These are phyloP conservation scores for Neurospora sp. DNA, from an alignment of 495 filamentous ascomycete genomes.

Conservation along the genomic window DNA sequence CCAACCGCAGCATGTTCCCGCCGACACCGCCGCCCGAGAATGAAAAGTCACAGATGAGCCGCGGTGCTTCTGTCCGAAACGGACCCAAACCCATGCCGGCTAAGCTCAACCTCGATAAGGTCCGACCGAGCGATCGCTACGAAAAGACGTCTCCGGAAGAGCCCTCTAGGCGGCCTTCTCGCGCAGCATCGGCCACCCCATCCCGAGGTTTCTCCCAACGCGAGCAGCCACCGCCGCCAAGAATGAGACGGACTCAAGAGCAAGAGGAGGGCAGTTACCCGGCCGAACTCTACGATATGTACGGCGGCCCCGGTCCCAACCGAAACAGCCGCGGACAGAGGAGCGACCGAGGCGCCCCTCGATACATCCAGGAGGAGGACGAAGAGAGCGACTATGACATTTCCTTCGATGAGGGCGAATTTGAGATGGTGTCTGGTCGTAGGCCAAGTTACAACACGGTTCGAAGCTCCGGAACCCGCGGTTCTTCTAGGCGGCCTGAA, in stretches of 20 bases:
- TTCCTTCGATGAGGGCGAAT: constrained; percentile 63
- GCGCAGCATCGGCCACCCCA: constrained; percentile 29
- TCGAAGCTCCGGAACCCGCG: constrained; percentile 27
- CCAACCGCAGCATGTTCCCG: constrained; percentile 75
- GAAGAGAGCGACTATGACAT: constrained; percentile 60
- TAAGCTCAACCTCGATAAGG: constrained; percentile 44
- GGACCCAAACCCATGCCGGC: constrained; percentile 42
- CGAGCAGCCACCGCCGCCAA: constrained; percentile 11
- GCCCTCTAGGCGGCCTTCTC: constrained; percentile 22
- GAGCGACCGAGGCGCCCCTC: constrained; percentile 25
- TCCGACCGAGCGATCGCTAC: constrained; percentile 35
- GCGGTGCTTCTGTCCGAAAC: constrained; percentile 45
- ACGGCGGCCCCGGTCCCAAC: constrained; percentile 33
- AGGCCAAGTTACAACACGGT: constrained; percentile 30
- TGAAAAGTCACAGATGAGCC: constrained; percentile 43
- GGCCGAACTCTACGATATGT: constrained; percentile 64
- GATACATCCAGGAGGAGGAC: constrained; percentile 65
- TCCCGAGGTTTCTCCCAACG: constrained; percentile 41
- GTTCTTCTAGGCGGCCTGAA: constrained; percentile 36
- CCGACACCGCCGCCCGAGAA: constrained; percentile 91
- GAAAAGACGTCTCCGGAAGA: constrained; percentile 40
- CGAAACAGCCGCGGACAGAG: constrained; percentile 25
- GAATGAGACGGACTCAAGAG: constrained; percentile 27
- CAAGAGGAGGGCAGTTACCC: constrained; percentile 53
- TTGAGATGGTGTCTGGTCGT: constrained; percentile 63